Evolutionary conservation across 148 eudicot species (phyloP).

Genomic region (Silene latifolia): DNA sequence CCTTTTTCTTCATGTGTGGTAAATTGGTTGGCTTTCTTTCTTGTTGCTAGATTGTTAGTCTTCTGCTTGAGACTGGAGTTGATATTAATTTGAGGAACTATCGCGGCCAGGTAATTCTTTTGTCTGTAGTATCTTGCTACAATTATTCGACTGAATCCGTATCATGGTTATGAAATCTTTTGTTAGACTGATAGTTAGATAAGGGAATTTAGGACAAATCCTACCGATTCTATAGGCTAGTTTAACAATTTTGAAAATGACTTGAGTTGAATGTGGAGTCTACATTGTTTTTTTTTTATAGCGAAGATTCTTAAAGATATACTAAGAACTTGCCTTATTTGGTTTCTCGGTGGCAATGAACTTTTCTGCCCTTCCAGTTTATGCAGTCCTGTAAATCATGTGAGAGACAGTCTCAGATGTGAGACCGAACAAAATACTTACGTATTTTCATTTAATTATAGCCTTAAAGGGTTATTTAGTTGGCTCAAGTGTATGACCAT

Average conservation of each 20-base stretch:
- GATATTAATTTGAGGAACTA: conserved; percentile 89
- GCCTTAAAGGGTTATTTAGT: too few species aligned
- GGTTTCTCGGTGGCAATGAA: background rate
- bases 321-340: background rate
- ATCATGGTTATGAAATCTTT: conserved; percentile 11
- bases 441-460: too few species aligned
- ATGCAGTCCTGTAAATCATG: background rate
- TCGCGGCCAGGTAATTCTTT: conserved; percentile 76
- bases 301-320: background rate
- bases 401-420: background rate
- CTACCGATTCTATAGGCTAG: too few species aligned
- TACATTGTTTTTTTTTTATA: background rate
- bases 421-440: too few species aligned
- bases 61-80: conserved; percentile 85
- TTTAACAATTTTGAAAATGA: too few species aligned
- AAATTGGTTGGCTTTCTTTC: conserved; percentile 24
- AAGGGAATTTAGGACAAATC: background rate
- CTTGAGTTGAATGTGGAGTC: too few species aligned
- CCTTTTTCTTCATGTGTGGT: background rate
- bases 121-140: background rate
- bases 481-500: too few species aligned
- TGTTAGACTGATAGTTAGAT: background rate
- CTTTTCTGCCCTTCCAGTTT: background rate
- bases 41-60: conserved; percentile 63
- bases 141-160: background rate